A percentile compares a stretch with the other conserved stretches of the same genome.
phyloP scores from a whole-genome alignment of 1,284 basidiomycete species.

The Heterobasidion irregulare region DNA sequence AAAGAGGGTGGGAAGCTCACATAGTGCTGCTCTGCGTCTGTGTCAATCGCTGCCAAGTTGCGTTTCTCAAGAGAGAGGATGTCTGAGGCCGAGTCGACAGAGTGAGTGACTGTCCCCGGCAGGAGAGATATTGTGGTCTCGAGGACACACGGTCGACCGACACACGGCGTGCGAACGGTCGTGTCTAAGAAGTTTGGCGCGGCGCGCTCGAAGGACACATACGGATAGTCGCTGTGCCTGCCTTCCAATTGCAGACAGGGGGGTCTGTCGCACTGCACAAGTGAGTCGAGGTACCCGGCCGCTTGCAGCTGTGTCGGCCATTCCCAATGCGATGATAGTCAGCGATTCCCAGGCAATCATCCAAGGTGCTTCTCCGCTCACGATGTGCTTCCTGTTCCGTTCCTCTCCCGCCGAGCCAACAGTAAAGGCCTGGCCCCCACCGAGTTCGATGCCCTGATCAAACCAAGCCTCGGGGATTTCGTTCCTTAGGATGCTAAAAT shows the following conservation, averaged over 20 bases:
- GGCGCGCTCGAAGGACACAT: slow-evolving; percentile 7
- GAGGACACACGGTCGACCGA: slow-evolving; percentile 36
- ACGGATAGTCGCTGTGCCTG: slow-evolving; percentile 8
- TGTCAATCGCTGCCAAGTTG: slow-evolving; percentile 26
- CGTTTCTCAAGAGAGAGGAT: slow-evolving; percentile 33
- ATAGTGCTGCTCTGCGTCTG: slow-evolving; percentile 28
- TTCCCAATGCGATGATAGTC: no score
- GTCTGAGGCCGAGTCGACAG: slow-evolving; percentile 21
- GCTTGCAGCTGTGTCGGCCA: slow-evolving; percentile 27
- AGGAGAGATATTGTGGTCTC: slow-evolving; percentile 46
- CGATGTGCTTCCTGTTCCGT: slow-evolving; percentile 50
- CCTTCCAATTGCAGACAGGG: background rate
- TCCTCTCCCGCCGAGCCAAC: slow-evolving; percentile 48
- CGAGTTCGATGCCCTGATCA: slow-evolving; percentile 52
- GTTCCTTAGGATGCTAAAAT: slow-evolving; percentile 54
- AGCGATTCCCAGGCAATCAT: no score
- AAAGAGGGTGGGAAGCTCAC: slow-evolving; percentile 37
- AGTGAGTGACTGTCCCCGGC: slow-evolving; percentile 20
- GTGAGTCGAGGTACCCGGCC: slow-evolving; percentile 28
- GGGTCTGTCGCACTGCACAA: slow-evolving; percentile 16
- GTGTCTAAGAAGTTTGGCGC: slow-evolving; percentile 5
- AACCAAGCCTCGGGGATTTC: slow-evolving; percentile 45
- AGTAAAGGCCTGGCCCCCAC: slow-evolving; percentile 55
- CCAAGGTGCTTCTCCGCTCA: slow-evolving; percentile 22
- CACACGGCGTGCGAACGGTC: slow-evolving; percentile 33